Evolutionary conservation across 805 yeast species (phyloP).

Genomic region (Ogataea nitratoaversa): DNA sequence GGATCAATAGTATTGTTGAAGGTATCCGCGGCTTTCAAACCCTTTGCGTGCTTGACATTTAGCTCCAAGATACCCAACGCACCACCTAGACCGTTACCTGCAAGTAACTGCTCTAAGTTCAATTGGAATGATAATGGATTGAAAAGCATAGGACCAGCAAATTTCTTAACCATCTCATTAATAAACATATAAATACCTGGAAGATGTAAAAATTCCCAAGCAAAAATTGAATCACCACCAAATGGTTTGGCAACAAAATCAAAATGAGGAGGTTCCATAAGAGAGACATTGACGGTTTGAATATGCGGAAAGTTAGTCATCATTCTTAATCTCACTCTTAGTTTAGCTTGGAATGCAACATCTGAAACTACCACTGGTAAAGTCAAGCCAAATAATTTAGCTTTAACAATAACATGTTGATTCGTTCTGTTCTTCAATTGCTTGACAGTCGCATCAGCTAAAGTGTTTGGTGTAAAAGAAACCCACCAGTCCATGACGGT

Average conservation of each 20-base stretch:
- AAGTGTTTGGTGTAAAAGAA: conserved; percentile 88
- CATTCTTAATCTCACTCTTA: conserved; percentile 82
- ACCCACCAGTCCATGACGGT: conserved; percentile 98
- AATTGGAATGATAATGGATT: conserved; percentile 91
- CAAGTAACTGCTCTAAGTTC: conserved; percentile 83
- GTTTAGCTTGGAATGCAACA: conserved; percentile 68
- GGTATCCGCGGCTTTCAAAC: conserved; percentile 64
- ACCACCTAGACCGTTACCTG: conserved; percentile 74
- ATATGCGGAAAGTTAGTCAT: conserved; percentile 90
- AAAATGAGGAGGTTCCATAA: conserved; percentile 82
- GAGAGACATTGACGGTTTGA: conserved; percentile 81
- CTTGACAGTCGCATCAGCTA: conserved; percentile 78
- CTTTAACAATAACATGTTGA: conserved; percentile 73
- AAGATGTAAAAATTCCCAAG: conserved; percentile 79
- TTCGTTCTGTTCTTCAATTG: conserved; percentile 82
- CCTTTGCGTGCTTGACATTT: conserved; percentile 60
- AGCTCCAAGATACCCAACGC: conserved; percentile 84
- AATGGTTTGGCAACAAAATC: conserved; percentile 75
- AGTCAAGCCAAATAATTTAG: conserved; percentile 75
- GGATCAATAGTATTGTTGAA: conserved; percentile 86
- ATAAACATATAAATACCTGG: conserved; percentile 87
- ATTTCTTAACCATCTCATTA: conserved; percentile 79
- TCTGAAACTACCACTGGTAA: conserved; percentile 79
- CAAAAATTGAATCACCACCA: conserved; percentile 76
- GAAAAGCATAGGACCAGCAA: conserved; percentile 82